Percentiles rank a stretch among this genome's conserved stretches.
phyloP scores from a whole-genome alignment of 495 filamentous ascomycete genomes.

The Aspergillus baeticus region DNA sequence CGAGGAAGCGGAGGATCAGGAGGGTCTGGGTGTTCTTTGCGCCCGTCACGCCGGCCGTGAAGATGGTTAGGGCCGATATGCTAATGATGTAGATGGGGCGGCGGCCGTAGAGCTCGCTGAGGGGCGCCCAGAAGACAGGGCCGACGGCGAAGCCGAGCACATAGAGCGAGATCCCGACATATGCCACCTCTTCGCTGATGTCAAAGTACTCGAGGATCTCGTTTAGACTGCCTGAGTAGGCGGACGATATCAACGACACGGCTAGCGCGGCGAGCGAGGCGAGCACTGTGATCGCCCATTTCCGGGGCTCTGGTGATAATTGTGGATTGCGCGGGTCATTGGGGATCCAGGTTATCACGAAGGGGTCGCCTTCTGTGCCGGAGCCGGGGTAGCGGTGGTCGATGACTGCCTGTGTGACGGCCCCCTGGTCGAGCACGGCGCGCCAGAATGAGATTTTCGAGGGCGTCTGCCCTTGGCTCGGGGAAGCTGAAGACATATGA shows the following conservation, averaged over 20 bases:
- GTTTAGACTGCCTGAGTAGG: constrained; percentile 62
- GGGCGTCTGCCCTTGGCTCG: too few relatives aligned
- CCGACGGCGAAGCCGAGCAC: constrained; percentile 66
- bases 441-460: constrained; percentile 18
- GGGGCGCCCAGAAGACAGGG: constrained; percentile 63
- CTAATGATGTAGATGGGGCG: constrained; percentile 66
- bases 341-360: constrained; percentile 64
- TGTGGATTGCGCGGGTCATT: constrained; percentile 65
- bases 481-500: too few relatives aligned
- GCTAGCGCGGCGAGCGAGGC: constrained; percentile 62
- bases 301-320: constrained; percentile 31
- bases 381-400: constrained; percentile 56
- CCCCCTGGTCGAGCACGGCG: constrained; percentile 40
- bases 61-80: constrained; percentile 62
- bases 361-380: constrained; percentile 66
- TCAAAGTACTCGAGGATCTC: constrained; percentile 55
- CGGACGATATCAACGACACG: constrained; percentile 70
- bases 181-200: constrained; percentile 51
- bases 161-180: constrained; percentile 57
- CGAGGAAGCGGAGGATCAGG: constrained; percentile 74
- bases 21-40: constrained; percentile 62
- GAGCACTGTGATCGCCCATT: constrained; percentile 61
- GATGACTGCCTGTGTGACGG: constrained; percentile 46
- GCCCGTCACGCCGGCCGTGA: constrained; percentile 64
- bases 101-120: constrained; percentile 70